Evolutionary conservation across 805 yeast species (phyloP).

Genomic region (Wickerhamomyces pijperi): DNA sequence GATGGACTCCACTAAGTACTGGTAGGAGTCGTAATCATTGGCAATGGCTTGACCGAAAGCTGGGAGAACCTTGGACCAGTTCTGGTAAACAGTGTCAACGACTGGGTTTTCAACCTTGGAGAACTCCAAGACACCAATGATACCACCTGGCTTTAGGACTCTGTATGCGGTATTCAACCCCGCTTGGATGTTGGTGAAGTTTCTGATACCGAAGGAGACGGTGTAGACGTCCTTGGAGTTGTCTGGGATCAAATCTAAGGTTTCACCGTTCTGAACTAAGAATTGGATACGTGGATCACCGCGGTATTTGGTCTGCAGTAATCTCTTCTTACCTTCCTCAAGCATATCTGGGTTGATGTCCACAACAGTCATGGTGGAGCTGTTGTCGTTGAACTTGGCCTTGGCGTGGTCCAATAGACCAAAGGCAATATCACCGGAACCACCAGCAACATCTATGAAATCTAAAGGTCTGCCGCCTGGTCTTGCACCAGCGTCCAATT

Average conservation of each 20-base stretch:
- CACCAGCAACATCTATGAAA: slow-evolving; percentile 96
- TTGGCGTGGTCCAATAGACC: slow-evolving; percentile 90
- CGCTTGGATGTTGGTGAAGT: slow-evolving; percentile 88
- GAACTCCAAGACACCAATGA: slow-evolving; percentile 92
- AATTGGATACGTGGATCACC: slow-evolving; percentile 54
- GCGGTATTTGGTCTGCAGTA: slow-evolving; percentile 42
- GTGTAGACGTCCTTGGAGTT: slow-evolving; percentile 92
- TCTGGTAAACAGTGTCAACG: slow-evolving; percentile 68
- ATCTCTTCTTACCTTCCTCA: slow-evolving; percentile 79
- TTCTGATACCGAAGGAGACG: slow-evolving; percentile 94
- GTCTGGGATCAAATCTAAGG: slow-evolving; percentile 70
- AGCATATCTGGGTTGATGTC: slow-evolving; percentile 97
- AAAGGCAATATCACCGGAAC: slow-evolving; percentile 97
- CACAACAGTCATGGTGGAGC: slow-evolving; percentile 77
- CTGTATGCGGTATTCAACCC: slow-evolving; percentile 94
- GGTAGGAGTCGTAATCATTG: slow-evolving; percentile 91
- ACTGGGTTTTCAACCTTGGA: slow-evolving; percentile 79
- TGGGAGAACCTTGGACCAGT: slow-evolving; percentile 83
- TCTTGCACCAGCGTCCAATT: slow-evolving; percentile 87
- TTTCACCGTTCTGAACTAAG: slow-evolving; percentile 88
- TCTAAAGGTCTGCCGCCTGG: slow-evolving; percentile 77
- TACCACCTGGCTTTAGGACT: slow-evolving; percentile 94
- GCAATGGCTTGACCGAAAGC: slow-evolving; percentile 94
- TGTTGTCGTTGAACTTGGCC: slow-evolving; percentile 58
- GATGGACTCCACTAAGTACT: slow-evolving; percentile 90